Evolutionary conservation across 345 rosid genomes (phyloP).

Genomic region (Turnera subulata): DNA sequence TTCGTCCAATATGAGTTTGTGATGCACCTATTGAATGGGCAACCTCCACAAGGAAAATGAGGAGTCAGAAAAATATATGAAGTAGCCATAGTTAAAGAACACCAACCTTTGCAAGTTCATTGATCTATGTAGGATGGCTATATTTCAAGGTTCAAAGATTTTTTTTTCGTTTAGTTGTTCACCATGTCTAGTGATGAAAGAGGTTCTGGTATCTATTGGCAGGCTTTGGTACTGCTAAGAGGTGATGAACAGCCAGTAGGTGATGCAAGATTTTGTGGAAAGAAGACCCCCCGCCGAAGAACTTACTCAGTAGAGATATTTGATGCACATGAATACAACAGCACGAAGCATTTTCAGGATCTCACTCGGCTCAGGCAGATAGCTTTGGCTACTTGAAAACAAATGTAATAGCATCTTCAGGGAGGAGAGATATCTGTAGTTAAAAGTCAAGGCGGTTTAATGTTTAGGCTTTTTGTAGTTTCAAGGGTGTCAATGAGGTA

Average conservation of each 20-base stretch:
- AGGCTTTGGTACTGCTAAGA: constrained; percentile 69
- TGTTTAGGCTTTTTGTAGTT: constrained; percentile 6
- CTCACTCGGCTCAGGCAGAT: constrained; percentile 52
- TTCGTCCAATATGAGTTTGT: too few relatives aligned
- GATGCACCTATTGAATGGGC: too few relatives aligned
- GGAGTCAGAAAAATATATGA: too few relatives aligned
- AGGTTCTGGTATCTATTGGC: constrained; percentile 10
- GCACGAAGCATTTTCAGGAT: constrained; percentile 56
- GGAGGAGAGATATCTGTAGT: background rate
- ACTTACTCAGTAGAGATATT: constrained; percentile 66
- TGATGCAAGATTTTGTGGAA: constrained; percentile 23
- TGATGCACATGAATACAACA: constrained; percentile 71
- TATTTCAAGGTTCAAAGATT: too few relatives aligned
- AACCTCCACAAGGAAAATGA: too few relatives aligned
- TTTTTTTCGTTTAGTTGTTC: too few relatives aligned
- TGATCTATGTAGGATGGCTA: too few relatives aligned
- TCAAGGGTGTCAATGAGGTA: constrained; percentile 8
- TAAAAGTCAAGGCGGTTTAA: background rate
- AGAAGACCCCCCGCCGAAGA: constrained; percentile 37
- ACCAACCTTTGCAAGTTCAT: too few relatives aligned
- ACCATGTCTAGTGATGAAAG: too few relatives aligned
- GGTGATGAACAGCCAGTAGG: constrained; percentile 42
- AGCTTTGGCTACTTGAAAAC: constrained; percentile 51
- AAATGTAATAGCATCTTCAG: background rate
- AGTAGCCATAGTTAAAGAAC: too few relatives aligned